A percentile compares a stretch with the other conserved stretches of the same genome.
phyloP scores from a whole-genome alignment of 1,284 basidiomycete species.

The Xanthoconium separans region DNA sequence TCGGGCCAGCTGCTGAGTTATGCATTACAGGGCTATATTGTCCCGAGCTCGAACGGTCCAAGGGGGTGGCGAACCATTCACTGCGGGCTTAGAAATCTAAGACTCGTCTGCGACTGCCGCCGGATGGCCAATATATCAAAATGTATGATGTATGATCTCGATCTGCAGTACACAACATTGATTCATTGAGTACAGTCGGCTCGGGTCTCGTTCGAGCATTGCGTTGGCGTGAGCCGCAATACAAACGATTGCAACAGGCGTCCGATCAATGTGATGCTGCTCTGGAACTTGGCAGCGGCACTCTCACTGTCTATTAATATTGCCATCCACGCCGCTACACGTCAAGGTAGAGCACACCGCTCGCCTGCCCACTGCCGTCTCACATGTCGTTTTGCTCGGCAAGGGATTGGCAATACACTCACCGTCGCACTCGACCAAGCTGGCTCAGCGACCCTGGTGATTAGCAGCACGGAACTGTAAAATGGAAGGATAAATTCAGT shows the following conservation, averaged over 20 bases:
- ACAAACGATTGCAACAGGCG: neutral
- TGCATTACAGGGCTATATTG: neutral
- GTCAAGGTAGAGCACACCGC: neutral
- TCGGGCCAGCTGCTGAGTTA: slow-evolving; percentile 2
- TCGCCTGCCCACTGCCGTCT: neutral
- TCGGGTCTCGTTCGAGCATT: neutral
- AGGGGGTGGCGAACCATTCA: neutral
- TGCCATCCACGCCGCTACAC: neutral
- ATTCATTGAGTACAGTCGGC: neutral
- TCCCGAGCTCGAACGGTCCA: neutral
- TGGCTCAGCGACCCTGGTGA: neutral
- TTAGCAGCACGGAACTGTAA: neutral
- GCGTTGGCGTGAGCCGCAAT: slow-evolving; percentile 1
- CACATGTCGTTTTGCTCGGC: neutral
- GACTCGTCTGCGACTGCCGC: slow-evolving; percentile 7
- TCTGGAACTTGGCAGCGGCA: neutral
- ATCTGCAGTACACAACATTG: neutral
- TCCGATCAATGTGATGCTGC: neutral
- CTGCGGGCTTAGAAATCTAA: slow-evolving; percentile 2
- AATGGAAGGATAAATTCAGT: neutral
- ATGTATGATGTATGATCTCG: slow-evolving; percentile 1
- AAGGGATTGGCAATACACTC: neutral
- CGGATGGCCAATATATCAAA: neutral
- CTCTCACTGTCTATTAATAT: slow-evolving; percentile 18
- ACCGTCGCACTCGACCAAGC: slow-evolving; percentile 4